These are phyloP conservation scores for Fusarium sp. DNA, from an alignment of 2,329 filamentous ascomycete species.

Conservation along the genomic window DNA sequence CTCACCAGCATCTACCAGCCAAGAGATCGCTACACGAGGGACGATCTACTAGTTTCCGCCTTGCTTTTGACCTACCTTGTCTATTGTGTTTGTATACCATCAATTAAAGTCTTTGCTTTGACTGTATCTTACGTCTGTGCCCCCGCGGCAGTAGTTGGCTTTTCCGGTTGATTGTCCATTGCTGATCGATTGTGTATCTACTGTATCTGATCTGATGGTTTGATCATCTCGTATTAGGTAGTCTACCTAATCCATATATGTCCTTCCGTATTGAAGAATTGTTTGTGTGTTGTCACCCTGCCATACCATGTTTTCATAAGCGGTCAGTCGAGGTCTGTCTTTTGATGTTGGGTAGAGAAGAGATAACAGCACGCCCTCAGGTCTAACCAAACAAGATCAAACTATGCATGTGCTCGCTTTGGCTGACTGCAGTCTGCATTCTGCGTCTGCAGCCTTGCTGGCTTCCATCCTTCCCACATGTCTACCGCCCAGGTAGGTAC, in stretches of 20 bases:
- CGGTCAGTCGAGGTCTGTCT: slow-evolving; percentile 28
- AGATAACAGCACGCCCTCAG: slow-evolving; percentile 35
- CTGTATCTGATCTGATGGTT: neutral
- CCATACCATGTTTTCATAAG: slow-evolving; percentile 24
- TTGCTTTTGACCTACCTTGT: neutral
- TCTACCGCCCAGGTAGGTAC: slow-evolving; percentile 9
- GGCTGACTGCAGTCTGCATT: neutral
- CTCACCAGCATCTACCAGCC: slow-evolving; percentile 14
- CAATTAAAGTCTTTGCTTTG: slow-evolving; percentile 18
- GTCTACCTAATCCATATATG: neutral
- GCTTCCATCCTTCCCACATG: slow-evolving; percentile 13
- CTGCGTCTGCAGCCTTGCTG: slow-evolving; percentile 27
- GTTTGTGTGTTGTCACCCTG: slow-evolving; percentile 32
- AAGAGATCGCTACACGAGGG: slow-evolving; percentile 32
- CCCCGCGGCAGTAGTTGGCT: neutral
- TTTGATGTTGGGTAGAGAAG: slow-evolving; percentile 4
- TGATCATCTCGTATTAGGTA: neutral
- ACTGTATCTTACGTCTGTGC: neutral
- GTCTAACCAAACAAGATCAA: neutral
- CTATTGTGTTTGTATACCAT: neutral
- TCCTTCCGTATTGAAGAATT: slow-evolving; percentile 3
- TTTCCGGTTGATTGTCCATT: slow-evolving; percentile 2
- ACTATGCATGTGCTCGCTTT: slow-evolving; percentile 10
- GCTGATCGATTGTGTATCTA: neutral
- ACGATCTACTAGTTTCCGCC: slow-evolving; percentile 32